Conservation (phyloP, 495 filamentous ascomycete species). For the Annulohypoxylon bovei region DNA sequence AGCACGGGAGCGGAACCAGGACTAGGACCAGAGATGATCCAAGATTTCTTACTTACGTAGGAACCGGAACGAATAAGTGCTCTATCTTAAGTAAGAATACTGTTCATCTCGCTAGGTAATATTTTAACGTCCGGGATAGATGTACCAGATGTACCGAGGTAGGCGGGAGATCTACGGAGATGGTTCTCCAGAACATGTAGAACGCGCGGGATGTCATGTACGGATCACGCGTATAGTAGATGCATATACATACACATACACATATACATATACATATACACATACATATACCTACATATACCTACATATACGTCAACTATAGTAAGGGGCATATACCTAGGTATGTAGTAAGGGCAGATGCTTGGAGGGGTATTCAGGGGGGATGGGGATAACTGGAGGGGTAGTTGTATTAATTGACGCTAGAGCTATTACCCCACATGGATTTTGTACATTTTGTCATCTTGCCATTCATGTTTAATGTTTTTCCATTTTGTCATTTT, state of each 20-base stretch:
- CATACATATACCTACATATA: neutral
- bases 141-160: conserved; percentile 2
- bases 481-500: too few relatives aligned
- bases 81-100: conserved; percentile 17
- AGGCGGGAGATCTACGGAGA: conserved; percentile 32
- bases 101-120: conserved; percentile 31
- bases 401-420: conserved; percentile 27
- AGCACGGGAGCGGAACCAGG: conserved; percentile 34
- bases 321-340: conserved; percentile 1
- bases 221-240: conserved; percentile 24
- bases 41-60: conserved; percentile 30
- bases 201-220: conserved; percentile 38
- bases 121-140: conserved; percentile 33
- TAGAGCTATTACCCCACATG: conserved; percentile 14
- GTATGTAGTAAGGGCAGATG: conserved; percentile 12
- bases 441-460: neutral
- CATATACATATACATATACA: neutral
- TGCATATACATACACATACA: neutral
- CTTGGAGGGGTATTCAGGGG: neutral
- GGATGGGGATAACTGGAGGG: neutral
- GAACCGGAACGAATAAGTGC: neutral
- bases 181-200: conserved; percentile 14
- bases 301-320: conserved; percentile 13
- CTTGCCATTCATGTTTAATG: neutral
- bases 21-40: conserved; percentile 28